These are phyloP conservation scores for Chrysanthemum seticuspe DNA, from an alignment of 129 eudicot species.

Conservation along the genomic window DNA sequence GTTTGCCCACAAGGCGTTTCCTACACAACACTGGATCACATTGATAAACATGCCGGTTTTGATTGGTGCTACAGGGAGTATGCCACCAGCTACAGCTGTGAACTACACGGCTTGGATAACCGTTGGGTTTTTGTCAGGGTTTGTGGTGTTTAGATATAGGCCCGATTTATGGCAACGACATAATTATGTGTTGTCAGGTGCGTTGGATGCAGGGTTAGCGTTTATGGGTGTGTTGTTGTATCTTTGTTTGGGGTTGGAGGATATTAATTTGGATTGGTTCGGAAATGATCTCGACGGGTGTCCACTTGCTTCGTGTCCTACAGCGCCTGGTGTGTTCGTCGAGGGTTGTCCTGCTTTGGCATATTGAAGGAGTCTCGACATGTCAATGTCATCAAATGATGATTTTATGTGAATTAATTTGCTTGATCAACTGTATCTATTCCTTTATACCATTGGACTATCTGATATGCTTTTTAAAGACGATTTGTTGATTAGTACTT, in stretches of 20 bases:
- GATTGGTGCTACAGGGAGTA: slow-evolving; percentile 68
- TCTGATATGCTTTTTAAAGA: background rate
- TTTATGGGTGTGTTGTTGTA: slow-evolving; percentile 86
- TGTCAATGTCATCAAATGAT: slow-evolving; percentile 8
- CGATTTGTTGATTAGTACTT: background rate
- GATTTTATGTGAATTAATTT: slow-evolving; percentile 14
- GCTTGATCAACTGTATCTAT: background rate
- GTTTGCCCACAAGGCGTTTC: slow-evolving; percentile 76
- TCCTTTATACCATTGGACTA: slow-evolving; percentile 2
- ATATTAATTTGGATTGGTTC: slow-evolving; percentile 69
- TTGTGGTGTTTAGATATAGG: slow-evolving; percentile 60
- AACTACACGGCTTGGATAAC: slow-evolving; percentile 84
- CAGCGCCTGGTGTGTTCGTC: slow-evolving; percentile 53
- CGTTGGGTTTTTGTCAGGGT: slow-evolving; percentile 81
- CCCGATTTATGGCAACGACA: slow-evolving; percentile 83
- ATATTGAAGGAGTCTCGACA: background rate
- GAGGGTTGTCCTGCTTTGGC: slow-evolving; percentile 76
- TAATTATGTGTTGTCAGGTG: slow-evolving; percentile 85
- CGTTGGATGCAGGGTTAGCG: slow-evolving; percentile 74
- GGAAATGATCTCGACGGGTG: slow-evolving; percentile 87
- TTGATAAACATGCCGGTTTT: slow-evolving; percentile 83
- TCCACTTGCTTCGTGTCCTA: slow-evolving; percentile 84
- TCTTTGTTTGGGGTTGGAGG: slow-evolving; percentile 62
- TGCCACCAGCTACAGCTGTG: slow-evolving; percentile 95
- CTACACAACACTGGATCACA: slow-evolving; percentile 72